Evolutionary conservation across 257 asterid species (phyloP).

Genomic region (Jacaranda mimosifolia): DNA sequence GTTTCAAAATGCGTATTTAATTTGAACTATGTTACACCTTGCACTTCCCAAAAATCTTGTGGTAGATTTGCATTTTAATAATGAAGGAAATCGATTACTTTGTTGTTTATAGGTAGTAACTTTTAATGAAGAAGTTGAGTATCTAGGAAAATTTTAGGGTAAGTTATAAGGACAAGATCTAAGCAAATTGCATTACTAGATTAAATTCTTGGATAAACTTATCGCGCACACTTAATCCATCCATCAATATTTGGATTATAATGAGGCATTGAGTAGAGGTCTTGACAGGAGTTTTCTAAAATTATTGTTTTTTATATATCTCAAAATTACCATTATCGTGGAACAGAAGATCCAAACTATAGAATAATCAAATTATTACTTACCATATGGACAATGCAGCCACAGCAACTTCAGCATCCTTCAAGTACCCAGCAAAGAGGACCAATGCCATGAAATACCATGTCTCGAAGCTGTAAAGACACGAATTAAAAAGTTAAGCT

Average conservation of each 20-base stretch:
- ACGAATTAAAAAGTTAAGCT: not conserved
- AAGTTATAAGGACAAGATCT: no score
- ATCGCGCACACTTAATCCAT: no score
- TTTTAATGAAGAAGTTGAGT: not conserved
- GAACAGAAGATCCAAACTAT: no score
- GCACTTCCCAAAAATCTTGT: no score
- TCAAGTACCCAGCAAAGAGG: slow-evolving; percentile 32
- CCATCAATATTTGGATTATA: no score
- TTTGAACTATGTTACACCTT: no score
- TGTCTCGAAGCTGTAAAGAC: slow-evolving; percentile 40
- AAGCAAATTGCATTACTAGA: no score
- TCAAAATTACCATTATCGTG: no score
- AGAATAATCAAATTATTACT: not conserved
- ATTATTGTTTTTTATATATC: no score
- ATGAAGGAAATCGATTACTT: not conserved
- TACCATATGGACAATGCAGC: slow-evolving; percentile 51
- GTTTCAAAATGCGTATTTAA: not conserved
- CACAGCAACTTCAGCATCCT: slow-evolving; percentile 46
- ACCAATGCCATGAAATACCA: slow-evolving; percentile 38
- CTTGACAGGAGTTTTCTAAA: no score
- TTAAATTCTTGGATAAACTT: no score
- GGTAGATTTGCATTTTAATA: not conserved
- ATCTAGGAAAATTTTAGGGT: not conserved
- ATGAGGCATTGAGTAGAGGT: no score
- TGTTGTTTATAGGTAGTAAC: not conserved